Conservation (phyloP, 129 eudicot species). For the Apium graveolens region DNA sequence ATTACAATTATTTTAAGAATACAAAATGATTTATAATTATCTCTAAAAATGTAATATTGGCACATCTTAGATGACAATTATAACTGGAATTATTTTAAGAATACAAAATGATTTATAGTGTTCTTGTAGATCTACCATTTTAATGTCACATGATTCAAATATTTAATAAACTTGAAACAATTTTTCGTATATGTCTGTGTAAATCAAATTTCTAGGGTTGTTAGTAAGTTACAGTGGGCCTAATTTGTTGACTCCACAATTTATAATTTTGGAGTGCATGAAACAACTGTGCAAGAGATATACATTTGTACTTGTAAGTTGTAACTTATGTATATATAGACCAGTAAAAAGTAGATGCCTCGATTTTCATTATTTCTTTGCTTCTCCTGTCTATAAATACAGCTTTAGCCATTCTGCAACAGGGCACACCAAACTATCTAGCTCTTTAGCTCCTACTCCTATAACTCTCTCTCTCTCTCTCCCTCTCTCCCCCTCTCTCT, state of each 20-base stretch:
- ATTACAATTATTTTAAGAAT: no score
- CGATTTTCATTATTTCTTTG: not conserved
- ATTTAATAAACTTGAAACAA: no score
- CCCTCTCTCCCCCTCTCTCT: no score
- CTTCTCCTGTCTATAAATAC: constrained; percentile 3
- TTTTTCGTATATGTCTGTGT: not conserved
- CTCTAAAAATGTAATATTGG: no score
- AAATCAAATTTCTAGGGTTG: not conserved
- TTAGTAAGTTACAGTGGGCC: constrained; percentile 8
- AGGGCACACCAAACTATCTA: not conserved
- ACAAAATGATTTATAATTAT: no score
- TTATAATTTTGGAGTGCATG: not conserved
- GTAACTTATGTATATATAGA: no score
- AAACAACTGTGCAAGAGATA: not conserved
- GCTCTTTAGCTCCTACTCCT: not conserved
- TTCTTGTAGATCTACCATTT: not conserved
- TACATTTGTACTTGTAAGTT: not conserved
- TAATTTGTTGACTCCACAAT: not conserved
- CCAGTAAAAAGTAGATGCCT: not conserved
- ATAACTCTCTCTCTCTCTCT: not conserved
- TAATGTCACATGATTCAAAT: no score
- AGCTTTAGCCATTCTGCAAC: not conserved
- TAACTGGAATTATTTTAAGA: no score
- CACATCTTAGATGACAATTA: no score
- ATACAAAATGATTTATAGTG: no score